Percentiles rank a stretch among this genome's conserved stretches.
Conservation (phyloP, 176 grass and related monocot species). For the Ensete ventricosum region DNA sequence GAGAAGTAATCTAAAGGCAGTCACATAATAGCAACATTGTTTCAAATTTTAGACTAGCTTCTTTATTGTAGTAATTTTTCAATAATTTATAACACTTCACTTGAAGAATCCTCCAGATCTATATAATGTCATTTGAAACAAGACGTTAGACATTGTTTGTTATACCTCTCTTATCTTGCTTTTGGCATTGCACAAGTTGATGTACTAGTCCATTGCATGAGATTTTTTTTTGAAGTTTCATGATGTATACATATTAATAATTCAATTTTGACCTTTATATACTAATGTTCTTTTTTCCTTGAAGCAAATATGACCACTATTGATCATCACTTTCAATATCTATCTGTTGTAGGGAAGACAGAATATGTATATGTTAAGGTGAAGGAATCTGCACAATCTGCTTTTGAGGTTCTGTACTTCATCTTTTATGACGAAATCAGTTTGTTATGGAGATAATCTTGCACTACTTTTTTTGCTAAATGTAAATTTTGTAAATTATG, state of each 20-base stretch:
- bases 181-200: neutral
- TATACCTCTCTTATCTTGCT: too few relatives aligned
- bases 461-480: too few relatives aligned
- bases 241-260: conserved; percentile 23
- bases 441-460: neutral
- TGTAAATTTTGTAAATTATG: too few relatives aligned
- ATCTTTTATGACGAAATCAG: conserved; percentile 7
- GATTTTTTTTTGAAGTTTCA: neutral
- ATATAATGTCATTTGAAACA: too few relatives aligned
- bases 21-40: too few relatives aligned
- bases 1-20: too few relatives aligned
- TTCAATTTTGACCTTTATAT: neutral
- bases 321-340: conserved; percentile 6
- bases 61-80: too few relatives aligned
- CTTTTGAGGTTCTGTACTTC: conserved; percentile 52
- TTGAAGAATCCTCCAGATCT: too few relatives aligned
- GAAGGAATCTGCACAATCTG: conserved; percentile 50
- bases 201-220: neutral
- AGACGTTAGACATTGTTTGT: too few relatives aligned
- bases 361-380: conserved; percentile 80
- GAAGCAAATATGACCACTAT: neutral
- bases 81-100: too few relatives aligned
- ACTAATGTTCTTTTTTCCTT: too few relatives aligned
- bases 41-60: too few relatives aligned
- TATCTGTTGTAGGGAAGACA: conserved; percentile 62